Evolutionary conservation across 257 asterid species (phyloP).

Genomic region (Penstemon eatonii): DNA sequence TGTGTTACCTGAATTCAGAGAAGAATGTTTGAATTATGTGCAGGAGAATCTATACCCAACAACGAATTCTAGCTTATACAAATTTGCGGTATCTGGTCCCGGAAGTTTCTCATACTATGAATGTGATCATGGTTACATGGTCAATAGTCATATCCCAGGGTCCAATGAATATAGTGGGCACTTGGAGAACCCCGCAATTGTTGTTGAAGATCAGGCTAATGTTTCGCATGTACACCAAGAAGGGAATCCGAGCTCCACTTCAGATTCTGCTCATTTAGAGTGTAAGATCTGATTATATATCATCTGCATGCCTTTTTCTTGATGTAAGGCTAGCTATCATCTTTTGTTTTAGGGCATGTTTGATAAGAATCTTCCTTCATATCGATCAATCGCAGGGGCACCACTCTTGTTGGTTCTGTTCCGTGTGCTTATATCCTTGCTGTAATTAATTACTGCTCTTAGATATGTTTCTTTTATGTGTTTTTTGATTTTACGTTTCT

Average conservation of each 20-base stretch:
- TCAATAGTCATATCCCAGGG: conserved; percentile 43
- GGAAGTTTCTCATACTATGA: conserved; percentile 69
- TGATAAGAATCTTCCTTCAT: too few relatives aligned
- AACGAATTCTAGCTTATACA: conserved; percentile 56
- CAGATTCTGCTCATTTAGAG: conserved; percentile 54
- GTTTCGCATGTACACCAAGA: conserved; percentile 43
- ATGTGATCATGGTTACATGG: conserved; percentile 57
- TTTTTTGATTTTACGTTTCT: neutral
- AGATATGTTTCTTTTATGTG: conserved; percentile 12
- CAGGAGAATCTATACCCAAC: conserved; percentile 71
- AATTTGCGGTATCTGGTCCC: conserved; percentile 71
- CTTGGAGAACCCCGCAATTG: conserved; percentile 44
- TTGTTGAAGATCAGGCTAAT: conserved; percentile 45
- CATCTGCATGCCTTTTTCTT: neutral
- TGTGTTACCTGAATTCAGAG: neutral
- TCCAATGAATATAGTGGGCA: conserved; percentile 45
- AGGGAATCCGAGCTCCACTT: conserved; percentile 42
- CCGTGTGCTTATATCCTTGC: neutral
- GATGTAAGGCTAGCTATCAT: too few relatives aligned
- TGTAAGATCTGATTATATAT: conserved; percentile 50
- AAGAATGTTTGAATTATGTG: conserved; percentile 33
- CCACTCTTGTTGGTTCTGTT: neutral
- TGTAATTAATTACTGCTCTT: conserved; percentile 18
- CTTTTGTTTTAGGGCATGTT: too few relatives aligned
- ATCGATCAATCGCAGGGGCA: neutral